Percentiles rank a stretch among this genome's conserved stretches.
Evolutionary conservation across 2,329 filamentous ascomycete species (phyloP).

Genomic region (Aspergillus oerlinghausenensis): DNA sequence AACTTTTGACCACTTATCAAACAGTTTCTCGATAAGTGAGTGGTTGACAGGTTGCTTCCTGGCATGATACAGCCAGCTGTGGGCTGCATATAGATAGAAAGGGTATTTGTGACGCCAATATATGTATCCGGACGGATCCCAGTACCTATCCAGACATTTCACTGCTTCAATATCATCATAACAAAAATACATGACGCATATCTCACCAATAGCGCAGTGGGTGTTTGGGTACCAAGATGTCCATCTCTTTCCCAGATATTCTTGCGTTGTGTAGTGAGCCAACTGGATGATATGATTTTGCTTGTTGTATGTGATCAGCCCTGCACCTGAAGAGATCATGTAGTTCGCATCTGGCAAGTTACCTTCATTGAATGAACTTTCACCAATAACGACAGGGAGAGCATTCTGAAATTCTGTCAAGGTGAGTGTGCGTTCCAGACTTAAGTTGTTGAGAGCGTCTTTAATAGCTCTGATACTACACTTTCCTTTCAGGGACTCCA

Average conservation of each 20-base stretch:
- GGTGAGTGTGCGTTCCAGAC: constrained; percentile 14
- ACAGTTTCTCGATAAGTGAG: too few species aligned
- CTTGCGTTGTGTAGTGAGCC: constrained; percentile 46
- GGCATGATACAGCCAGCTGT: too few species aligned
- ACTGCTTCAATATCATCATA: neutral
- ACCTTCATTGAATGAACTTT: constrained; percentile 21
- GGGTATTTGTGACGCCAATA: too few species aligned
- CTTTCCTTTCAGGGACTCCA: constrained; percentile 6
- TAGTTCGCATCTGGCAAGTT: constrained; percentile 14
- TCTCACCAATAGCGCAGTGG: neutral
- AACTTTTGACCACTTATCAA: too few species aligned
- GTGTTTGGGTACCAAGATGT: constrained; percentile 14
- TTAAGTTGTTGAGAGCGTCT: constrained; percentile 20
- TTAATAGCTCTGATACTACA: constrained; percentile 25
- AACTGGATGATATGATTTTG: constrained; percentile 17
- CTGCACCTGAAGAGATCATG: constrained; percentile 19
- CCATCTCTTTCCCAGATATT: constrained; percentile 42
- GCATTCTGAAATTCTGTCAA: constrained; percentile 10
- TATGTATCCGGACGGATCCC: too few species aligned
- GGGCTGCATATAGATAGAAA: too few species aligned
- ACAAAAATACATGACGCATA: neutral
- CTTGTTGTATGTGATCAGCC: constrained; percentile 18
- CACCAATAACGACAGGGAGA: constrained; percentile 16
- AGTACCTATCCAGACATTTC: too few species aligned
- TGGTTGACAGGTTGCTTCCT: too few species aligned